phyloP scores from a whole-genome alignment of 768 basidiomycete genomes.

The Tephrocybe sp. region DNA sequence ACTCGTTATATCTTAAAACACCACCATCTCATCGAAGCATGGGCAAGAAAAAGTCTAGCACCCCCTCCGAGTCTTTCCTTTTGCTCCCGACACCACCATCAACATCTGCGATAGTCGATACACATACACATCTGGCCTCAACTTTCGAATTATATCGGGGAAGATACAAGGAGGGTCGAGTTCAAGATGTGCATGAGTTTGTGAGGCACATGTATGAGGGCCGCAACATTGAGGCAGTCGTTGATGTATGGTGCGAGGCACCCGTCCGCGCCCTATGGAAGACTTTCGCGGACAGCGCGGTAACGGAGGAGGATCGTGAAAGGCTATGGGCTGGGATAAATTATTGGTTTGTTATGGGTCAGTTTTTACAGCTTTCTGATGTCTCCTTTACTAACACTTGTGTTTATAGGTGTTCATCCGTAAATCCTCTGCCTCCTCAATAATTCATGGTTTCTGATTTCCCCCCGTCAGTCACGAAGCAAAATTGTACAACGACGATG shows the following conservation, averaged over 20 bases:
- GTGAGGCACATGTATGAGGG: slow-evolving; percentile 59
- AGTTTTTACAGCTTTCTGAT: slow-evolving; percentile 20
- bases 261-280: slow-evolving; percentile 65
- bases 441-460: not conserved
- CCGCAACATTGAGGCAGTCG: slow-evolving; percentile 61
- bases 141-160: slow-evolving; percentile 65
- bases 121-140: slow-evolving; percentile 81
- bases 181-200: slow-evolving; percentile 65
- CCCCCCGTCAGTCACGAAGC: slow-evolving; percentile 82
- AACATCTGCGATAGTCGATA: slow-evolving; percentile 62
- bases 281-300: slow-evolving; percentile 72
- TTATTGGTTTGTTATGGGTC: slow-evolving; percentile 87
- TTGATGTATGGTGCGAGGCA: slow-evolving; percentile 91
- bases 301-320: slow-evolving; percentile 45
- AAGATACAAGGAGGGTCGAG: slow-evolving; percentile 60
- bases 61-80: slow-evolving; percentile 35
- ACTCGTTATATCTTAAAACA: not conserved
- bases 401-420: slow-evolving; percentile 70
- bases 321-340: slow-evolving; percentile 65
- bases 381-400: slow-evolving; percentile 2
- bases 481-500: slow-evolving; percentile 60
- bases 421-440: slow-evolving; percentile 34
- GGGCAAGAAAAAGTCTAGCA: slow-evolving; percentile 39
- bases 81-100: slow-evolving; percentile 38
- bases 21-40: slow-evolving; percentile 21